Base-by-base conservation (phyloP, 73 alveolate species). In the Paramecium tetraurelia region DNA sequence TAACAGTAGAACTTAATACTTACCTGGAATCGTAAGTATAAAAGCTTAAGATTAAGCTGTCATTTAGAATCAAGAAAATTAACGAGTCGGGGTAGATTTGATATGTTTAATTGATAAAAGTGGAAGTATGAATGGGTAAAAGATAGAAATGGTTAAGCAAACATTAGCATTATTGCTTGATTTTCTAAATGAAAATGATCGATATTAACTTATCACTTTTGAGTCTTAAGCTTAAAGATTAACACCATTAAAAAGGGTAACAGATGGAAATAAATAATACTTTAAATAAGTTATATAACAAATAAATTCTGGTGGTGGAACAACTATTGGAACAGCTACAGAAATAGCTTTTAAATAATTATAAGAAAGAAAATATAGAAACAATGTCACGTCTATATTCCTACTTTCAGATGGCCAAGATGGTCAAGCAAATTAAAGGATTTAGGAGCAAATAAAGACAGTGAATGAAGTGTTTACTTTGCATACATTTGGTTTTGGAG, bases 101-200 rank as follows among this genome's bases (percentile, higher is more conserved):
- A 84, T 95, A 85, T 95, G 97, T 85, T 95, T 95, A 3, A 95
- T 95, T 14, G 98, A 95, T 95, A 46, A 71, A 33, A 92, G 96
- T 58, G 97, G 97, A 38, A 70, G 95, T 80, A 95, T 95, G 98
- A 40, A 22, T 36, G 96, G 96, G 20, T 59, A 87, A 53, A 95
- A 95, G 70, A 83, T 95, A 35, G 44, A 12, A 5, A 68, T 76
- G 68, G 95, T 85, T 11, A 95, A 95, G 83, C 68, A 86, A 14
- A 76, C 98, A 3, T 92, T 95, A 24, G 53, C 69, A 50, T 12
- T 48, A 35, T 59, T 95, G 83, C 44, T 95, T 22, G 63, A 92
- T 9, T 76, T 84, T 40, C 77, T 95, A 76, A 57, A 69, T 35
- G 86, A 29, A 5, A 59, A 93, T 22, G 98, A 95, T 72, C 69